Percentiles rank a stretch among this genome's conserved stretches.
Conservation (phyloP, 2,329 filamentous ascomycete species). For the Epichloe aotearoae region DNA sequence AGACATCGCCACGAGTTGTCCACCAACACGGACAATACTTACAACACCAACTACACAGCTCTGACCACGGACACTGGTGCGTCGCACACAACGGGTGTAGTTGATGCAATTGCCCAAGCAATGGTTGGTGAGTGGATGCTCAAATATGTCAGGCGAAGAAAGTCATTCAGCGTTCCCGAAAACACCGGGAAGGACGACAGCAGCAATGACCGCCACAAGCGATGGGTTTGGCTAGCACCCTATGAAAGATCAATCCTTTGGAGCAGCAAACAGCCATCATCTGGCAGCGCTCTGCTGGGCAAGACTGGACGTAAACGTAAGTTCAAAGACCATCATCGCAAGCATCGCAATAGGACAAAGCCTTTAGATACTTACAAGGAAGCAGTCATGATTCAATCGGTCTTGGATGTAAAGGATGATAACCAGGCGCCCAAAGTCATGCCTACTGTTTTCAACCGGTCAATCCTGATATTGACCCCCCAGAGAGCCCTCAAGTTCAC, state of each 20-base stretch:
- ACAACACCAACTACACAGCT: conserved; percentile 32
- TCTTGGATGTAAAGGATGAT: conserved; percentile 92
- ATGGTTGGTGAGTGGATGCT: conserved; percentile 99
- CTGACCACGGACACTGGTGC: conserved; percentile 37
- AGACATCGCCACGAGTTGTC: conserved; percentile 45
- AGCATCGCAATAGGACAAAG: neutral
- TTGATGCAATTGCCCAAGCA: conserved; percentile 92
- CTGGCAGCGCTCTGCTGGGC: conserved; percentile 75
- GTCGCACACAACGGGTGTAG: conserved; percentile 63
- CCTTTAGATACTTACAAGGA: conserved; percentile 16
- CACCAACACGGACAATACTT: conserved; percentile 32
- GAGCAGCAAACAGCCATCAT: conserved; percentile 94
- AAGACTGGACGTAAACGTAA: conserved; percentile 90
- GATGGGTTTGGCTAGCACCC: conserved; percentile 97
- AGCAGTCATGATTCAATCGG: conserved; percentile 83
- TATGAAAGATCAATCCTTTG: conserved; percentile 95
- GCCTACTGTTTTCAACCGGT: conserved; percentile 66
- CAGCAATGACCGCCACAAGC: conserved; percentile 72
- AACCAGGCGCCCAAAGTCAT: conserved; percentile 66
- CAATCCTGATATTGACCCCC: conserved; percentile 87
- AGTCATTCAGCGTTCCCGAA: conserved; percentile 75
- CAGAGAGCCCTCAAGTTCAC: conserved; percentile 94
- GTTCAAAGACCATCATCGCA: conserved; percentile 22
- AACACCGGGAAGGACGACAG: conserved; percentile 53
- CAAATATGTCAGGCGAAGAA: conserved; percentile 77